phyloP scores from a whole-genome alignment of 805 yeast genomes.

The Pichia nakasei region DNA sequence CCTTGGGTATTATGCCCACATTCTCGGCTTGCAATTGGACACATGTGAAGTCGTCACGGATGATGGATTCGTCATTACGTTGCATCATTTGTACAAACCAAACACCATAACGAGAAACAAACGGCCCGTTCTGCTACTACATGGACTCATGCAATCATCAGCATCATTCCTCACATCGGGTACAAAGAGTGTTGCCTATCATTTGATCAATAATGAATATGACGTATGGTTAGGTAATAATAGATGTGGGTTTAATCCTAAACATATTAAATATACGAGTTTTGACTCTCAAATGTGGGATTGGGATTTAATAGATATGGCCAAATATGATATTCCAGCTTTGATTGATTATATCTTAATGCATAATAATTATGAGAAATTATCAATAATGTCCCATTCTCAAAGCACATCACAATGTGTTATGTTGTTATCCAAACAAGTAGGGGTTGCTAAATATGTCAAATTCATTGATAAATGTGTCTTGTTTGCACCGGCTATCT shows the following conservation, averaged over 20 bases:
- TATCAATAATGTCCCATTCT: slow-evolving; percentile 73
- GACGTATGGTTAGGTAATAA: slow-evolving; percentile 93
- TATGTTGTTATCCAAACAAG: slow-evolving; percentile 49
- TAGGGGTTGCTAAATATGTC: slow-evolving; percentile 26
- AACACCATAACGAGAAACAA: slow-evolving; percentile 18
- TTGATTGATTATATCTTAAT: slow-evolving; percentile 45
- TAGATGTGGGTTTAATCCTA: slow-evolving; percentile 75
- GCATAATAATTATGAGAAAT: slow-evolving; percentile 28
- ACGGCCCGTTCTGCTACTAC: slow-evolving; percentile 67
- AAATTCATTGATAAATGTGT: slow-evolving; percentile 48
- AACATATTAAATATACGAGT: slow-evolving; percentile 42
- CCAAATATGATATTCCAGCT: slow-evolving; percentile 66
- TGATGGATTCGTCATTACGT: slow-evolving; percentile 69
- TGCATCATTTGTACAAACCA: slow-evolving; percentile 49
- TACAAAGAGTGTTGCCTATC: slow-evolving; percentile 61
- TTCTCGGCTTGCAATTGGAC: slow-evolving; percentile 50
- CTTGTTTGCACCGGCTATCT: slow-evolving; percentile 86
- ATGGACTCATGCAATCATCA: slow-evolving; percentile 81
- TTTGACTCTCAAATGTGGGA: slow-evolving; percentile 66
- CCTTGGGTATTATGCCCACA: slow-evolving; percentile 57
- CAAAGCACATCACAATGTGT: slow-evolving; percentile 91
- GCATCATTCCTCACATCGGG: slow-evolving; percentile 87
- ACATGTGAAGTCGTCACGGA: slow-evolving; percentile 56
- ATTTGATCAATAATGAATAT: slow-evolving; percentile 41
- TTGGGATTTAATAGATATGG: slow-evolving; percentile 88